Conservation (phyloP, 805 yeast genomes). For the Teunomyces stri region DNA sequence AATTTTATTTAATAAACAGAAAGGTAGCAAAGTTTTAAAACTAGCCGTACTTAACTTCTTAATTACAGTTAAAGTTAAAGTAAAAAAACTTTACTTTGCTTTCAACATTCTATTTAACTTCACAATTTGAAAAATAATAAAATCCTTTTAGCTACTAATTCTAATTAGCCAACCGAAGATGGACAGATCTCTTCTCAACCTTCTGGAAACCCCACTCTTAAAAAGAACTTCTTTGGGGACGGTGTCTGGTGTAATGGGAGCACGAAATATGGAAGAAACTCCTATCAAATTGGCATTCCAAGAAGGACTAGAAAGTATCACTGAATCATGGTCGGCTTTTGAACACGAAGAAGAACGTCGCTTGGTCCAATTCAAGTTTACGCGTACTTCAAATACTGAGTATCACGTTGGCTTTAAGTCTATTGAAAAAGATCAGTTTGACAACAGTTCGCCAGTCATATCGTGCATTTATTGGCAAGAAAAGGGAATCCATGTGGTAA, state of each 20-base stretch:
- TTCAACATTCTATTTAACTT: neutral
- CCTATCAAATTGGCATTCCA: conserved; percentile 29
- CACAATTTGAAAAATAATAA: neutral
- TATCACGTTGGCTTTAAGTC: conserved; percentile 36
- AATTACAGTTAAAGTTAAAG: neutral
- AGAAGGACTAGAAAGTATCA: conserved; percentile 34
- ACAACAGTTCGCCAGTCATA: conserved; percentile 43
- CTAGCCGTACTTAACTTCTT: neutral
- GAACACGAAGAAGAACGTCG: conserved; percentile 45
- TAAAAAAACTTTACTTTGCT: neutral
- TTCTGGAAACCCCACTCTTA: conserved; percentile 6
- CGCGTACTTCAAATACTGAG: conserved; percentile 30
- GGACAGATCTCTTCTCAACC: neutral
- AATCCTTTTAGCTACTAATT: neutral
- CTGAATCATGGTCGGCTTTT: conserved; percentile 45
- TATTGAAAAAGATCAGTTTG: conserved; percentile 33
- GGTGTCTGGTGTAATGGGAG: neutral
- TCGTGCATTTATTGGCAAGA: conserved; percentile 61
- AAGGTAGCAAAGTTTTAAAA: neutral
- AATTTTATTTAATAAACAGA: neutral
- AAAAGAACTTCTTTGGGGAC: conserved; percentile 24
- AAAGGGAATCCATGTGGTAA: conserved; percentile 47
- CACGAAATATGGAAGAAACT: conserved; percentile 11
- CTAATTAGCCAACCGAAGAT: neutral
- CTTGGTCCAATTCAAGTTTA: conserved; percentile 46